Conservation (phyloP, 306 rosid species). For the Lotus japonicus region DNA sequence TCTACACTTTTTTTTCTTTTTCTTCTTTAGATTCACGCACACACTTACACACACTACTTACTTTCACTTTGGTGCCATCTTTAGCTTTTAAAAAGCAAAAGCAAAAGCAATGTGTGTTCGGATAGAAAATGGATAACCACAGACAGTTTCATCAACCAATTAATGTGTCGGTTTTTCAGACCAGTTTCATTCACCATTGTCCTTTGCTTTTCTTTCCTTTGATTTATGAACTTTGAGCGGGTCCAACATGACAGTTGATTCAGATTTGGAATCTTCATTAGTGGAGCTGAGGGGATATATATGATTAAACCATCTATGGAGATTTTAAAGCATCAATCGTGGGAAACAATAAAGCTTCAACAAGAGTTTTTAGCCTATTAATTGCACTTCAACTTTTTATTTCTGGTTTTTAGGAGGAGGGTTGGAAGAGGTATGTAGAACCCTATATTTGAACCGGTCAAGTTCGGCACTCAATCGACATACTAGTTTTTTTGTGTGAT, state of each 20-base stretch:
- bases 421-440: no score
- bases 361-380: not conserved
- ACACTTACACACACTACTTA: constrained; percentile 16
- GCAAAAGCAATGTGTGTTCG: constrained; percentile 45
- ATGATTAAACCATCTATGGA: constrained; percentile 16
- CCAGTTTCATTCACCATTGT: constrained; percentile 19
- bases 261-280: constrained; percentile 20
- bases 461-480: no score
- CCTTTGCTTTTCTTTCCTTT: constrained; percentile 1
- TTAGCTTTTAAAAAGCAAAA: constrained; percentile 68
- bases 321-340: constrained; percentile 14
- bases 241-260: constrained; percentile 18
- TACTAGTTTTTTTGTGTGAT: no score
- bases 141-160: constrained; percentile 48
- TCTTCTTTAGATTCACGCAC: no score
- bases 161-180: constrained; percentile 26
- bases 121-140: constrained; percentile 41
- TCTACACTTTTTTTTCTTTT: no score
- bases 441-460: no score
- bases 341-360: not conserved
- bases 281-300: not conserved
- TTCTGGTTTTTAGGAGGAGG: no score
- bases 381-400: not conserved
- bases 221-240: constrained; percentile 2
- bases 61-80: constrained; percentile 32